Percentiles rank a stretch among this genome's conserved stretches.
phyloP scores from a whole-genome alignment of 345 rosid species.

The Carallia brachiata region DNA sequence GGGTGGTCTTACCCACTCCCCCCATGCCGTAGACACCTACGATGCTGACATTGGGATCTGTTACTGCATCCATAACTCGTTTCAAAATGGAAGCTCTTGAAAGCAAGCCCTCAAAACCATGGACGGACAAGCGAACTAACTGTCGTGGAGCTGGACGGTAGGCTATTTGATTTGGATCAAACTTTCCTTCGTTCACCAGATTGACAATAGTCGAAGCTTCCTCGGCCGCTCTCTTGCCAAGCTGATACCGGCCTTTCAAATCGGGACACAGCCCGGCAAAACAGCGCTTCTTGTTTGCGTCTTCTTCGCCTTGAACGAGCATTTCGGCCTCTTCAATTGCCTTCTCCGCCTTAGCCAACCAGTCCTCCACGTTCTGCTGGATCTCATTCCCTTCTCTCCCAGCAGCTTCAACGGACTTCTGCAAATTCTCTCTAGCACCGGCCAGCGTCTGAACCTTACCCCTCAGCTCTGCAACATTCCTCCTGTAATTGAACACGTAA shows the following conservation, averaged over 20 bases:
- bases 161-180: background rate
- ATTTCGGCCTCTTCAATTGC: background rate
- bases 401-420: slow-evolving; percentile 2
- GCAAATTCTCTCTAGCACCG: background rate
- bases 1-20: slow-evolving; percentile 8
- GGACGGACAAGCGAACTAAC: background rate
- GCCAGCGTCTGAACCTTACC: background rate
- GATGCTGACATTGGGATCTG: background rate
- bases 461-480: background rate
- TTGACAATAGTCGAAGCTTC: background rate
- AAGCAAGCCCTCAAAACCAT: background rate
- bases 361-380: background rate
- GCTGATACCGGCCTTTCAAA: background rate
- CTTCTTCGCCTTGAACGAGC: background rate
- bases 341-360: background rate
- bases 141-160: background rate
- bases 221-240: slow-evolving; percentile 2
- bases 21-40: slow-evolving; percentile 9
- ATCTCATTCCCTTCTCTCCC: background rate
- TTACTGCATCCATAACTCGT: background rate
- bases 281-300: slow-evolving; percentile 1
- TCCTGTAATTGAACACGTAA: background rate
- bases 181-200: background rate
- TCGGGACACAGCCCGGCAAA: background rate
- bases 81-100: background rate